These are phyloP conservation scores for Phytophthora constricta DNA, from an alignment of 352 stramenopile species.

Conservation along the genomic window DNA sequence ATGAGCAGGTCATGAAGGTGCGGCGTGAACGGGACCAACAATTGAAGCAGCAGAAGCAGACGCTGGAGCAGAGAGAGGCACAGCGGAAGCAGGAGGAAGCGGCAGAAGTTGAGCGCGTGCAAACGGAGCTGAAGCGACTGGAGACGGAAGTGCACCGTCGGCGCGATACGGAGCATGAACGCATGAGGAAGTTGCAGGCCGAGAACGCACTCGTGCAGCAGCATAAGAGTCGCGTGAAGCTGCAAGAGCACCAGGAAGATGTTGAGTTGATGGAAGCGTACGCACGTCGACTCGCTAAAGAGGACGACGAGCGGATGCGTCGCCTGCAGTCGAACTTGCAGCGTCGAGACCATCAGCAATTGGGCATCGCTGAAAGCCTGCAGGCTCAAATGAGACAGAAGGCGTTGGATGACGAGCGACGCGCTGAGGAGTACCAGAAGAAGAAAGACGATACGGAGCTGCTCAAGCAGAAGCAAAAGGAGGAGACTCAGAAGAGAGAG, in stretches of 20 bases:
- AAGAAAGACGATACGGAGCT: constrained; percentile 49
- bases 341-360: constrained; percentile 48
- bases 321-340: constrained; percentile 53
- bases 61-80: constrained; percentile 38
- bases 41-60: constrained; percentile 56
- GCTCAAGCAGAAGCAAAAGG: constrained; percentile 38
- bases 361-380: constrained; percentile 47
- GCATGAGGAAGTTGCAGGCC: constrained; percentile 53
- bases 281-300: constrained; percentile 55
- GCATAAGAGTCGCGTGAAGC: constrained; percentile 45
- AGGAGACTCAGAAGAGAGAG: constrained; percentile 47
- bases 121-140: constrained; percentile 53
- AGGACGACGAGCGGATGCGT: constrained; percentile 63
- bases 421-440: constrained; percentile 71
- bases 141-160: constrained; percentile 50
- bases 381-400: constrained; percentile 61
- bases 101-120: constrained; percentile 58
- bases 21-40: constrained; percentile 69
- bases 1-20: constrained; percentile 57
- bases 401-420: constrained; percentile 57
- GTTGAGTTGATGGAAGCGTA: constrained; percentile 79
- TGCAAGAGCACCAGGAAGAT: constrained; percentile 61
- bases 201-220: constrained; percentile 57
- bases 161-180: constrained; percentile 52
- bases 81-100: constrained; percentile 54